Evolutionary conservation across 805 yeast genomes (phyloP).

Genomic region (Yarrowia hollandica): DNA sequence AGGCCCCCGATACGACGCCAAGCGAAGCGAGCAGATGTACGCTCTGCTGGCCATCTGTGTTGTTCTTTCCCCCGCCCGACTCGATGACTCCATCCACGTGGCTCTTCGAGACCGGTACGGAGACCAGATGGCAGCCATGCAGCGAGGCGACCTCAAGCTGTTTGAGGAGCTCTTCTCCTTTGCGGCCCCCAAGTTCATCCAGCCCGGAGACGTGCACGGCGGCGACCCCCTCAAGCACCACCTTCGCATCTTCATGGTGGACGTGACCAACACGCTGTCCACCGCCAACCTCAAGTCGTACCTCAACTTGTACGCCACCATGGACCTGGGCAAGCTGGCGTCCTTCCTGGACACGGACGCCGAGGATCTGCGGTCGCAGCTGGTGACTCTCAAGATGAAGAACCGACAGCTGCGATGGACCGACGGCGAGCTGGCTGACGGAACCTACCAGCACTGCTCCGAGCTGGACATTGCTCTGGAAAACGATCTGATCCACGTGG

Average conservation of each 20-base stretch:
- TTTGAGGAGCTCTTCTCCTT: slow-evolving; percentile 51
- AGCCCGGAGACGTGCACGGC: slow-evolving; percentile 35
- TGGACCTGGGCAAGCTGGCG: slow-evolving; percentile 48
- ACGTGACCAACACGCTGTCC: slow-evolving; percentile 44
- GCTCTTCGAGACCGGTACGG: slow-evolving; percentile 51
- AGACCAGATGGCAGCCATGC: slow-evolving; percentile 47
- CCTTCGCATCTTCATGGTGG: slow-evolving; percentile 47
- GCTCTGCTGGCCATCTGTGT: slow-evolving; percentile 50
- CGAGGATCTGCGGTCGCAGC: slow-evolving; percentile 44
- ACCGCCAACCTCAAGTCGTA: slow-evolving; percentile 49
- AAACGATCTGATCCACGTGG: slow-evolving; percentile 47
- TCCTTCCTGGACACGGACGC: slow-evolving; percentile 45
- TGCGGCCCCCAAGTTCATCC: slow-evolving; percentile 53
- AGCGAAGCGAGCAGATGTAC: slow-evolving; percentile 53
- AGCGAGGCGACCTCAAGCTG: slow-evolving; percentile 45
- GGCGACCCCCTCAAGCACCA: slow-evolving; percentile 49
- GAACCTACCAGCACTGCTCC: slow-evolving; percentile 46
- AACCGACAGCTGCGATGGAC: slow-evolving; percentile 50
- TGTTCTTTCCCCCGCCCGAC: slow-evolving; percentile 50
- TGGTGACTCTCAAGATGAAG: slow-evolving; percentile 49
- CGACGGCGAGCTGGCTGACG: slow-evolving; percentile 46
- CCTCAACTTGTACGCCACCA: slow-evolving; percentile 49
- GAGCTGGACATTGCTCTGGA: slow-evolving; percentile 49
- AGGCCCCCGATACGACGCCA: slow-evolving; percentile 45
- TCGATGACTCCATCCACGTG: slow-evolving; percentile 49